Evolutionary conservation across 2,329 filamentous ascomycete genomes (phyloP), one percentile per base, ranked within the genome.

Genomic region (Cytospora piceae): DNA sequence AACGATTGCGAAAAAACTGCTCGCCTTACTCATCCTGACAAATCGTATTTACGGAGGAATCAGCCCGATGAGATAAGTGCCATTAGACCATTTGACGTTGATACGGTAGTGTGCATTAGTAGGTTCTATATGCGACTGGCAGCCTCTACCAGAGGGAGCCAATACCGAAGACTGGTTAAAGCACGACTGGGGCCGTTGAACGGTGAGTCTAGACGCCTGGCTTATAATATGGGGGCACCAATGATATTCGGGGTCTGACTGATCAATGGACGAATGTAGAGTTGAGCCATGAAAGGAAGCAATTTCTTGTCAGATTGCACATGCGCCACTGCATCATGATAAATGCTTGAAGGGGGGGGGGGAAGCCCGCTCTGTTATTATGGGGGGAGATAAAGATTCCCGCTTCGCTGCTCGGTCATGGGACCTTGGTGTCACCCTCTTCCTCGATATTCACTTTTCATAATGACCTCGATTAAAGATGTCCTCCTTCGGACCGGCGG

Each of bases 401-500:
- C 46, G 9, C 46, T 22, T 22, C 9, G 1, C n/a, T 49, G 22
- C n/a, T 24, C 46, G 7, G 11, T 14, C 46, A 22, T 49, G n/a
- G n/a, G 6, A 24, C 7, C 22, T 24, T 49, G 8, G 8, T 22
- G 2, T 4, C n/a, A 24, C 24, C 4, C n/a, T 49, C 4, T 24
- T 7, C 11, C 8, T 20, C n/a, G 9, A 6, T 12, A 6, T 49
- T 49, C 2, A 24, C n/a, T 14, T 24, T 11, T 22, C 46, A 20
- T 5, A 4, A 61, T 61, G 59, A 29, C 51, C 1, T 61, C 59
- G 15, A 17, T 61, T 11, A 55, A 61, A 34, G n/a, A 61, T 14
- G 27, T 51, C 22, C 59, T 61, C 59, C 34, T 55, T 29, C 32
- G 37, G 9, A 55, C 51, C 20, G 54, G 59, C 51, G 51, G 59